Percentiles rank a stretch among this genome's conserved stretches.
Conservation (phyloP, 2,329 filamentous ascomycete genomes). For the Immersiporthe knoxdaviesiana region DNA sequence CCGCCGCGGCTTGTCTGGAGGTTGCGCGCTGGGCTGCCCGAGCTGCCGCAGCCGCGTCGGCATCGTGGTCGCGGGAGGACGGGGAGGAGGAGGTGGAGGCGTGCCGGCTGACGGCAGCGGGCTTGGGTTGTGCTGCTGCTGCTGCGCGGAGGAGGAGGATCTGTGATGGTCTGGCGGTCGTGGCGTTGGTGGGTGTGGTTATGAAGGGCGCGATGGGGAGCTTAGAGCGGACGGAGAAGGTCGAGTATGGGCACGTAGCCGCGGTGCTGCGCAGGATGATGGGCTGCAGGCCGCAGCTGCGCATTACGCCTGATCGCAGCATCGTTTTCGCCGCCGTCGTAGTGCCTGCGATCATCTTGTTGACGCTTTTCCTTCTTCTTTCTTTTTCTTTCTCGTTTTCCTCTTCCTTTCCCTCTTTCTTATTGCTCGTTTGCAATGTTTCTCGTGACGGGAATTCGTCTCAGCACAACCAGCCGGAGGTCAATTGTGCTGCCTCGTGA, state of each 20-base stretch:
- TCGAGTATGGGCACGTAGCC: constrained; percentile 38
- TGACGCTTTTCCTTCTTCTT: not conserved
- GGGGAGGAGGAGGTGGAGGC: constrained; percentile 31
- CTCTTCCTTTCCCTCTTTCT: too few species aligned
- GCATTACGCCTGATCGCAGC: constrained; percentile 39
- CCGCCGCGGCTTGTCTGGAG: constrained; percentile 27
- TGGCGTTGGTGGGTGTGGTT: constrained; percentile 27
- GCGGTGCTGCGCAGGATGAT: constrained; percentile 34
- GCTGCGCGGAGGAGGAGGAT: constrained; percentile 27
- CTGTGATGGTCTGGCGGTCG: constrained; percentile 30
- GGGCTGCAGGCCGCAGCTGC: constrained; percentile 35
- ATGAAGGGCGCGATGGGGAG: constrained; percentile 30
- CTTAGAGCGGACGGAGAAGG: constrained; percentile 32
- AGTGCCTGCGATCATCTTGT: not conserved
- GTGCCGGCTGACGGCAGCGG: constrained; percentile 33
- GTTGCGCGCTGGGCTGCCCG: constrained; percentile 30
- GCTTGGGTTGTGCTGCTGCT: constrained; percentile 19
- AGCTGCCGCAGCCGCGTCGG: constrained; percentile 32
- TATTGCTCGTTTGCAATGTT: not conserved
- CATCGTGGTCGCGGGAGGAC: constrained; percentile 27
- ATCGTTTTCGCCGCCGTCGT: constrained; percentile 33
- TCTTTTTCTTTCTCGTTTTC: not conserved
- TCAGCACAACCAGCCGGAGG: not conserved
- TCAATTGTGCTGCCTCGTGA: not conserved
- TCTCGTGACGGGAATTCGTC: not conserved